Evolutionary conservation across 345 rosid genomes (phyloP).

Genomic region (Physaria fendleri): DNA sequence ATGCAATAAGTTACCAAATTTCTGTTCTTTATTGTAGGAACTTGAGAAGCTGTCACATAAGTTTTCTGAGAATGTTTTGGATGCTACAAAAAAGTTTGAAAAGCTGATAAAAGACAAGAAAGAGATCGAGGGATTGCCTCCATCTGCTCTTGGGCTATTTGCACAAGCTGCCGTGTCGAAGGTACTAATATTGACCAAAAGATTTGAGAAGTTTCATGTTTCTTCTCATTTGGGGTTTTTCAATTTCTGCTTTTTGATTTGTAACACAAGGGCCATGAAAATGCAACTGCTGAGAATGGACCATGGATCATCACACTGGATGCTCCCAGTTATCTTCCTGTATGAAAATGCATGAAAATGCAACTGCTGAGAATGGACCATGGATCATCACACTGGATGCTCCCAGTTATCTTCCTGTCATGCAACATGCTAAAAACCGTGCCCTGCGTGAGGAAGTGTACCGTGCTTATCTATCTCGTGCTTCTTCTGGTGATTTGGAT

Average conservation of each 20-base stretch:
- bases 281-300: slow-evolving; percentile 80
- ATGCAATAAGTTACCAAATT: not conserved
- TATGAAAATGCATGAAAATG: too few species aligned
- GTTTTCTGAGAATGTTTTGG: slow-evolving; percentile 82
- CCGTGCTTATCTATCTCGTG: slow-evolving; percentile 60
- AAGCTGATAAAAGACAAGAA: slow-evolving; percentile 69
- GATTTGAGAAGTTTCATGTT: not conserved
- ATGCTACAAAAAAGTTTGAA: slow-evolving; percentile 89
- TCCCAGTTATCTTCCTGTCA: slow-evolving; percentile 76
- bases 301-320: slow-evolving; percentile 93
- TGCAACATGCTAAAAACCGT: slow-evolving; percentile 82
- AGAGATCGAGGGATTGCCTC: slow-evolving; percentile 83
- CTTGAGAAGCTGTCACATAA: slow-evolving; percentile 68
- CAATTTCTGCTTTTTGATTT: not conserved
- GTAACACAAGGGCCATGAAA: slow-evolving; percentile 56
- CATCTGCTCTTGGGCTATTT: slow-evolving; percentile 72
- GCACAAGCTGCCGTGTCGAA: slow-evolving; percentile 84
- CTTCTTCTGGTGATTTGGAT: slow-evolving; percentile 75
- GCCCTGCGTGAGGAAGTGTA: slow-evolving; percentile 80
- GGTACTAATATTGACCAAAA: slow-evolving; percentile 34
- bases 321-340: slow-evolving; percentile 72
- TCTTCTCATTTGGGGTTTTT: not conserved
- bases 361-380: slow-evolving; percentile 84
- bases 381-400: slow-evolving; percentile 86
- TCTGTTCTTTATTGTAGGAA: slow-evolving; percentile 45